Base-by-base conservation (phyloP, 2,329 filamentous ascomycete genomes). In the Pseudogymnoascus sp. region DNA sequence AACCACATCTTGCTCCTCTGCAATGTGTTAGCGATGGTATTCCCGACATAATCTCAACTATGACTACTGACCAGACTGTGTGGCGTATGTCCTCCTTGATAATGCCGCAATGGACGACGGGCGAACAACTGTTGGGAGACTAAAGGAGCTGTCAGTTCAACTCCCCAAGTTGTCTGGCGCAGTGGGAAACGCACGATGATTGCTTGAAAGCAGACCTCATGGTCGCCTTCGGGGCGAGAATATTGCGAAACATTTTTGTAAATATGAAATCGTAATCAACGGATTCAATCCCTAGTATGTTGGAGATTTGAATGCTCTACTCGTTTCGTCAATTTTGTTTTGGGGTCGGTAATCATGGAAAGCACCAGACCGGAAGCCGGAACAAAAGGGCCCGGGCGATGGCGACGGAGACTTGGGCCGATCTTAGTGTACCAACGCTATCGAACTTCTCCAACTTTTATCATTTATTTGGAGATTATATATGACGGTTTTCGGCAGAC, bases 1-100 rank as follows among this genome's bases (percentile, higher is more conserved):
- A 73, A 99, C 88, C 61, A 99, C 82, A 76, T 99, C 94, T 77
- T 96, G 95, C 76, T 97, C 91, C 76, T 92, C 91, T 91, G 75
- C 80, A 82, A 64, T 77, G 78, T 74, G 81, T 81, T 75, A 79
- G 78, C 76, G 77, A 37, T n/a, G 75, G 67, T 75, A 73, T 65
- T 76, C 74, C 70, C 81, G 75, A 64, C 79, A 74, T 71, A 76
- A 76, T 66, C 81, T 68, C 63, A 69, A 71, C 60, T 71, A 67
- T 20, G 18, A 39, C 59, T 39, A 68, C 70, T 67, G 25, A 73
- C 71, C 70, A 65, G 71, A 65, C 67, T 73, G 70, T 47, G 82
- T 82, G 61, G 84, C 82, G 71, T 84, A 86, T 65, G 78, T 76
- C 69, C 84, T 79, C 71, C 77, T 79, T 78, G 80, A 84, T 76